Conservation (phyloP, 441 rosid genomes). For the Corymbia citriodora region DNA sequence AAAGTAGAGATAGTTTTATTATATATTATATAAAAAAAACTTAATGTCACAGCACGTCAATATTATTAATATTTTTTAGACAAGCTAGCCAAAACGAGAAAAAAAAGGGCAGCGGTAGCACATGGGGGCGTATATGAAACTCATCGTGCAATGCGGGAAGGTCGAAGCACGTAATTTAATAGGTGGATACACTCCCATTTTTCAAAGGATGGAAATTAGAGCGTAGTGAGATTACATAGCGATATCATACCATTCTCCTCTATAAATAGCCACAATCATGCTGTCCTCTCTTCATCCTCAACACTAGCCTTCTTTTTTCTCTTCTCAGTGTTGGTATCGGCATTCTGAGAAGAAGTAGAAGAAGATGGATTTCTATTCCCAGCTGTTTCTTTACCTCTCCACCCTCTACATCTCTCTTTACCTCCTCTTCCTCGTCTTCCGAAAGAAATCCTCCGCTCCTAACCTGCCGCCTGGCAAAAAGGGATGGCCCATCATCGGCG, state of each 20-base stretch:
- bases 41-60: neutral
- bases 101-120: neutral
- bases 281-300: neutral
- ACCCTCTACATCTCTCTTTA: neutral
- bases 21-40: neutral
- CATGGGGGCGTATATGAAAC: neutral
- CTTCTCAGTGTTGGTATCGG: neutral
- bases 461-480: neutral
- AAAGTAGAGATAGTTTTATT: neutral
- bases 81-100: neutral
- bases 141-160: too few species aligned
- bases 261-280: neutral
- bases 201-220: neutral
- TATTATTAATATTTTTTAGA: neutral
- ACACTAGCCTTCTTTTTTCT: neutral
- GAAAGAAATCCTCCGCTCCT: neutral
- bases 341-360: neutral
- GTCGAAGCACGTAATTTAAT: neutral
- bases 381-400: neutral
- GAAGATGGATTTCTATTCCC: neutral
- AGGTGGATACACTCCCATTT: neutral
- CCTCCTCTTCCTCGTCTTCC: neutral
- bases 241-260: neutral
- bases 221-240: neutral
- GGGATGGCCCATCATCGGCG: neutral